A percentile compares a stretch with the other conserved stretches of the same genome.
Conservation (phyloP, 129 eudicot genomes). For the Flaveria ramosissima region DNA sequence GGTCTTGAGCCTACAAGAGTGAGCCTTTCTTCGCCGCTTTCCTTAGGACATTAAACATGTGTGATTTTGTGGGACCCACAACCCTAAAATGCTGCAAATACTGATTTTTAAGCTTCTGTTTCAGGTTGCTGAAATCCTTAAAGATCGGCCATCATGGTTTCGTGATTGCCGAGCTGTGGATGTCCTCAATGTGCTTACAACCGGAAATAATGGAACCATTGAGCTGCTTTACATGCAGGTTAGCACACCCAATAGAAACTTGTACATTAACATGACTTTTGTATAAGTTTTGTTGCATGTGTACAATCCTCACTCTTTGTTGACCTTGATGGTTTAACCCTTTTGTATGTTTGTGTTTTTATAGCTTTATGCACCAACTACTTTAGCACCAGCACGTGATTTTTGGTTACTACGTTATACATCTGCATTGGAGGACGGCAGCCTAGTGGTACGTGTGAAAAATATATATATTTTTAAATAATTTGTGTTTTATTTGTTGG, state of each 20-base stretch:
- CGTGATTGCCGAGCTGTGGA: conserved; percentile 95
- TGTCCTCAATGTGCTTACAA: conserved; percentile 69
- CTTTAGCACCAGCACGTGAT: conserved; percentile 92
- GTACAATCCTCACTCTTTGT: conserved; percentile 1
- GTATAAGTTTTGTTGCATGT: neutral
- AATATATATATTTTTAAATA: neutral
- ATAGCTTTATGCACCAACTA: conserved; percentile 89
- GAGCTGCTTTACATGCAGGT: conserved; percentile 96
- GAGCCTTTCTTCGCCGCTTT: conserved; percentile 19
- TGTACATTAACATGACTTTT: neutral
- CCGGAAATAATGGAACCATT: conserved; percentile 91
- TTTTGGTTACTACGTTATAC: conserved; percentile 90
- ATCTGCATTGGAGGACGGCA: conserved; percentile 79
- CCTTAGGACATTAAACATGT: neutral
- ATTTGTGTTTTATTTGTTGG: neutral
- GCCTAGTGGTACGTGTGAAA: conserved; percentile 70
- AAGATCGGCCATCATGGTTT: conserved; percentile 91
- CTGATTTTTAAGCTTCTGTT: conserved; percentile 3
- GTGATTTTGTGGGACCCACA: conserved; percentile 15
- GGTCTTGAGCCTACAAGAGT: conserved; percentile 92
- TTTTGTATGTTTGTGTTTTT: conserved; percentile 10
- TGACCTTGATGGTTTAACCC: conserved; percentile 27
- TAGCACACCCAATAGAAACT: neutral
- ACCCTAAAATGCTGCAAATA: neutral
- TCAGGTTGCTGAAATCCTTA: conserved; percentile 88